A percentile compares a stretch with the other conserved stretches of the same genome.
Evolutionary conservation across 2,329 filamentous ascomycete genomes (phyloP).

Genomic region (Diaporthe aspalathi): DNA sequence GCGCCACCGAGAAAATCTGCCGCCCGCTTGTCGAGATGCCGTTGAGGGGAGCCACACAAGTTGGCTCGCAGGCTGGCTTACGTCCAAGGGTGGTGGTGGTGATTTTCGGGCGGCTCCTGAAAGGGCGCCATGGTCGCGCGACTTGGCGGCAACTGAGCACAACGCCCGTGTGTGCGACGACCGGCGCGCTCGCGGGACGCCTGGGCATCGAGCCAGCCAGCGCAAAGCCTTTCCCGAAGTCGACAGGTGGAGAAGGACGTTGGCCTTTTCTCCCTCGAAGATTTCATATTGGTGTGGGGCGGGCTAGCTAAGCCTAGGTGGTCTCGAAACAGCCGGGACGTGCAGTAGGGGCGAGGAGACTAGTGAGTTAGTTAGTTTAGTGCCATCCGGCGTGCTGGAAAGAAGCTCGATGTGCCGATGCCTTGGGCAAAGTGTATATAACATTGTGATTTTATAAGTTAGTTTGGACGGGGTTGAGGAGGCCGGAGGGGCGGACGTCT

Average conservation of each 20-base stretch:
- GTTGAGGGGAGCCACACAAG: background rate
- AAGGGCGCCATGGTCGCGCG: constrained; percentile 26
- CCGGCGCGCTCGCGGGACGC: background rate
- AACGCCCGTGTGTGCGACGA: constrained; percentile 5
- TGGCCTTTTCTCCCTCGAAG: no score
- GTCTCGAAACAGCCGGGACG: constrained; percentile 9
- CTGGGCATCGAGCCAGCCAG: background rate
- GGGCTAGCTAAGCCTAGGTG: background rate
- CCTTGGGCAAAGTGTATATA: constrained; percentile 5
- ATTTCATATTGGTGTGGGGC: background rate
- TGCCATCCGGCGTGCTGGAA: constrained; percentile 18
- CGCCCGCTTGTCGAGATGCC: background rate
- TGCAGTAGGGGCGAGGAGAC: constrained; percentile 8
- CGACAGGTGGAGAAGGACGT: background rate
- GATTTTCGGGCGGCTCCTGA: background rate
- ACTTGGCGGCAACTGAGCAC: constrained; percentile 13
- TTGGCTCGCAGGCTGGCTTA: no score
- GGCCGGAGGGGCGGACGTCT: no score
- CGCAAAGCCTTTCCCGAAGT: background rate
- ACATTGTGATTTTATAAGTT: constrained; percentile 6
- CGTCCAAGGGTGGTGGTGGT: no score
- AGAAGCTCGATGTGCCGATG: constrained; percentile 22
- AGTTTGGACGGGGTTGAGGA: constrained; percentile 11
- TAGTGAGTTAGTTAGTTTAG: no score
- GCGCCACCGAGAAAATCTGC: background rate